Conservation (phyloP, 1,284 basidiomycete species). For the Fomes fomentarius region DNA sequence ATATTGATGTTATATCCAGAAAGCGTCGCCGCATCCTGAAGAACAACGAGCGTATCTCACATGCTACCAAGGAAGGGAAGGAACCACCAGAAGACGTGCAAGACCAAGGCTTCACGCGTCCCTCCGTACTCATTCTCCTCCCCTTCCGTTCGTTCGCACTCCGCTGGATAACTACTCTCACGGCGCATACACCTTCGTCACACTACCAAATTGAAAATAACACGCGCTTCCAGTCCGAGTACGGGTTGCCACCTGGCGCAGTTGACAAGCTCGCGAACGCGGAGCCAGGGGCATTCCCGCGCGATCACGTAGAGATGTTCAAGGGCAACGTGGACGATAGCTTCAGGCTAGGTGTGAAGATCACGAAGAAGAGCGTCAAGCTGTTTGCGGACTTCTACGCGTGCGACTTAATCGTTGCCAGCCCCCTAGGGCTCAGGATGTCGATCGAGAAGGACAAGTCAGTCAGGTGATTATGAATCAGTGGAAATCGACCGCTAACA, state of each 20-base stretch:
- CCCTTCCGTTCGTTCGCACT: conserved; percentile 92
- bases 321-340: conserved; percentile 97
- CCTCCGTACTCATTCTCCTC: conserved; percentile 89
- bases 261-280: conserved; percentile 83
- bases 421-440: conserved; percentile 90
- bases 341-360: conserved; percentile 90
- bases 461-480: conserved; percentile 37
- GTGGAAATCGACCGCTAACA: not conserved
- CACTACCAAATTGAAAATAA: conserved; percentile 85
- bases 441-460: conserved; percentile 94
- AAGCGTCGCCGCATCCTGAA: conserved; percentile 92
- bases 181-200: conserved; percentile 66
- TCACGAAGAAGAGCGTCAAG: conserved; percentile 89
- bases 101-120: conserved; percentile 98
- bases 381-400: conserved; percentile 90
- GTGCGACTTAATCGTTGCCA: conserved; percentile 91
- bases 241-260: conserved; percentile 78
- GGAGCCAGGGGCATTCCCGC: conserved; percentile 78
- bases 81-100: conserved; percentile 75
- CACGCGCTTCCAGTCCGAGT: conserved; percentile 82
- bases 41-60: conserved; percentile 89
- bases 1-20: conserved; percentile 50
- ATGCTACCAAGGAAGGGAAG: conserved; percentile 58
- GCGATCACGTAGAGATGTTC: conserved; percentile 93
- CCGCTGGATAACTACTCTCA: conserved; percentile 74